Evolutionary conservation across 257 asterid genomes (phyloP).

Genomic region (Marsdenia floribunda): DNA sequence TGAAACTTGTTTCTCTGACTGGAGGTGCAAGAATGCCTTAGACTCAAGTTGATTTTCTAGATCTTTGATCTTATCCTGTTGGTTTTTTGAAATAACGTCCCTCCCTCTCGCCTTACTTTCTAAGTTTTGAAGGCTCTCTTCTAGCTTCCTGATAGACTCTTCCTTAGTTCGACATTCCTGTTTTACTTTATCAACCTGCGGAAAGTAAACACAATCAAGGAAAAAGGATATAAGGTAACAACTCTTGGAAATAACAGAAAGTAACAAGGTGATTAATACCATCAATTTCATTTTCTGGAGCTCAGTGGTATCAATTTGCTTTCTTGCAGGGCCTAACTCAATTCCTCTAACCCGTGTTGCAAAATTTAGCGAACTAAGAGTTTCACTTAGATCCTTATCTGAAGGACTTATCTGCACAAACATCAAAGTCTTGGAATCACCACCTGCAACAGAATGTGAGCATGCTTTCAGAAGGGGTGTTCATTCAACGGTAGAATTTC

Average conservation of each 20-base stretch:
- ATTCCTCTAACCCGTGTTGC: constrained; percentile 93
- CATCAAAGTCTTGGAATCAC: constrained; percentile 93
- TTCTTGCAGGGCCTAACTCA: constrained; percentile 80
- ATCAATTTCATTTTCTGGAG: constrained; percentile 64
- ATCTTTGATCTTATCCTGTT: constrained; percentile 71
- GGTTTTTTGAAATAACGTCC: constrained; percentile 65
- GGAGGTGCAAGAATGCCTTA: constrained; percentile 47
- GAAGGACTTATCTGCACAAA: constrained; percentile 99
- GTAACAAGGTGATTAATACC: constrained; percentile 33
- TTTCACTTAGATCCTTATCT: constrained; percentile 77
- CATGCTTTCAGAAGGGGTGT: constrained; percentile 9
- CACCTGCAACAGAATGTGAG: constrained; percentile 45
- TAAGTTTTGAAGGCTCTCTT: constrained; percentile 65
- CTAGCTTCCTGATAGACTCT: constrained; percentile 69
- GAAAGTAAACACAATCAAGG: not conserved
- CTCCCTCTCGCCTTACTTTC: constrained; percentile 82
- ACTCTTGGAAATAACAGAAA: not conserved
- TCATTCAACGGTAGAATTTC: constrained; percentile 3
- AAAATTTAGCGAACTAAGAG: constrained; percentile 80
- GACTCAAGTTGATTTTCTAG: constrained; percentile 65
- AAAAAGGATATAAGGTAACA: not conserved
- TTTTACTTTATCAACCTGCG: constrained; percentile 75
- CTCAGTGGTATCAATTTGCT: constrained; percentile 76
- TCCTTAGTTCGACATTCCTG: constrained; percentile 72
- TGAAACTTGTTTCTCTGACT: constrained; percentile 60